Conservation (phyloP, 2,329 filamentous ascomycete genomes). For the Nannizzia gypsea region DNA sequence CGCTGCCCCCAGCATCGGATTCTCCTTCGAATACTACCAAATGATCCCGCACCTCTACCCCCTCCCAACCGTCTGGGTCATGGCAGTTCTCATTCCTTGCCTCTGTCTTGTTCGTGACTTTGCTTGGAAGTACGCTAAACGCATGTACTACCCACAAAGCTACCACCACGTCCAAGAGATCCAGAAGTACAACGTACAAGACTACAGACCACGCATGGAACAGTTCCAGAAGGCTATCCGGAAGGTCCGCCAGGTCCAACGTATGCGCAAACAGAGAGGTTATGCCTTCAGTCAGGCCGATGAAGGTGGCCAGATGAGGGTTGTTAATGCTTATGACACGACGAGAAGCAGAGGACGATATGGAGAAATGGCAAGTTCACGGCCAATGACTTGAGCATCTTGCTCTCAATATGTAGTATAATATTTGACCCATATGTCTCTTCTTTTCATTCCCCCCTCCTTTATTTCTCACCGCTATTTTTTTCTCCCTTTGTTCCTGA, state of each 20-base stretch:
- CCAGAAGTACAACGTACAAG: slow-evolving; percentile 99
- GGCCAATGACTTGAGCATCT: slow-evolving; percentile 21
- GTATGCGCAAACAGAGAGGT: slow-evolving; percentile 97
- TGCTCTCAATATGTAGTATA: slow-evolving; percentile 3
- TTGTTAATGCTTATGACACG: slow-evolving; percentile 95
- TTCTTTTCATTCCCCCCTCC: background rate
- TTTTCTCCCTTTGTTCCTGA: background rate
- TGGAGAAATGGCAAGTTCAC: slow-evolving; percentile 77
- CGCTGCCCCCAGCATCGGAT: slow-evolving; percentile 68
- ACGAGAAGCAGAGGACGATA: slow-evolving; percentile 83
- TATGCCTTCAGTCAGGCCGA: slow-evolving; percentile 98
- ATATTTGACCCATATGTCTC: background rate
- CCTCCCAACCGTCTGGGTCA: slow-evolving; percentile 81
- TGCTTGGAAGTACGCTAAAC: slow-evolving; percentile 92
- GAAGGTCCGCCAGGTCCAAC: slow-evolving; percentile 94
- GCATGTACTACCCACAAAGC: slow-evolving; percentile 91
- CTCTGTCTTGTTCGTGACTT: slow-evolving; percentile 81
- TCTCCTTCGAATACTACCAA: slow-evolving; percentile 76
- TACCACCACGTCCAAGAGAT: slow-evolving; percentile 99
- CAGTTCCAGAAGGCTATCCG: slow-evolving; percentile 99
- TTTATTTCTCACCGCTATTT: background rate
- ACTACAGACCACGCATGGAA: slow-evolving; percentile 96
- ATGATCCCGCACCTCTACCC: slow-evolving; percentile 69
- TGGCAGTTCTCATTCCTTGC: slow-evolving; percentile 66
- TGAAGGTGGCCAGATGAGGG: slow-evolving; percentile 76